These are phyloP conservation scores for Hanseniaspora pseudoguilliermondii DNA, from an alignment of 805 yeast genomes.

Conservation along the genomic window DNA sequence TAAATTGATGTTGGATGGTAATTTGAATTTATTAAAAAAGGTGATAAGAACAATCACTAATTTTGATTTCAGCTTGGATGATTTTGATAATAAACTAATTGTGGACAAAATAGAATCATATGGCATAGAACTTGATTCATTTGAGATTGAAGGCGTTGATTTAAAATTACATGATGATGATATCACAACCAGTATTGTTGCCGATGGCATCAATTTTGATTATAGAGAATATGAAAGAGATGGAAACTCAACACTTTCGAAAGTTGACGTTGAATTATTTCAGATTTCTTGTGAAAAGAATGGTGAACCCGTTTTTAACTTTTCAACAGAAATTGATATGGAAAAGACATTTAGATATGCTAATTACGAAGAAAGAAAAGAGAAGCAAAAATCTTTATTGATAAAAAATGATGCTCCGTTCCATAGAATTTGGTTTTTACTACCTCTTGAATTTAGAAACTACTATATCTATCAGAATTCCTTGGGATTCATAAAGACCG, in stretches of 20 bases:
- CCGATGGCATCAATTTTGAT: constrained; percentile 28
- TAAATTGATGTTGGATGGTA: constrained; percentile 39
- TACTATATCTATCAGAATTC: constrained; percentile 33
- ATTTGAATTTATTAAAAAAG: constrained; percentile 34
- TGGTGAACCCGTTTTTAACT: constrained; percentile 27
- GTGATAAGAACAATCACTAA: constrained; percentile 33
- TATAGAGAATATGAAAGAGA: constrained; percentile 60
- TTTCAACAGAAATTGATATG: constrained; percentile 46
- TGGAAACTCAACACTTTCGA: constrained; percentile 45
- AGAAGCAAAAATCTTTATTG: constrained; percentile 52
- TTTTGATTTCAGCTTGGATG: constrained; percentile 52
- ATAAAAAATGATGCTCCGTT: constrained; percentile 67
- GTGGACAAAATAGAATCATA: constrained; percentile 42
- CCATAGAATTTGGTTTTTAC: constrained; percentile 62
- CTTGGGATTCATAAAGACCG: constrained; percentile 43
- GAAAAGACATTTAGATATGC: constrained; percentile 48
- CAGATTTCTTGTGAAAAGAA: constrained; percentile 17
- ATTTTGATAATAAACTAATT: constrained; percentile 62
- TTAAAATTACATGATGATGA: constrained; percentile 31
- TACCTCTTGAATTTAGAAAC: constrained; percentile 40
- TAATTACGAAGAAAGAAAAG: constrained; percentile 34
- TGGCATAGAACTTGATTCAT: constrained; percentile 57
- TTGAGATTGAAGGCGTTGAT: constrained; percentile 38
- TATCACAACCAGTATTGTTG: constrained; percentile 18
- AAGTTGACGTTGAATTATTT: constrained; percentile 40